phyloP scores from a whole-genome alignment of 345 rosid genomes.

The Hibiscus mutabilis region DNA sequence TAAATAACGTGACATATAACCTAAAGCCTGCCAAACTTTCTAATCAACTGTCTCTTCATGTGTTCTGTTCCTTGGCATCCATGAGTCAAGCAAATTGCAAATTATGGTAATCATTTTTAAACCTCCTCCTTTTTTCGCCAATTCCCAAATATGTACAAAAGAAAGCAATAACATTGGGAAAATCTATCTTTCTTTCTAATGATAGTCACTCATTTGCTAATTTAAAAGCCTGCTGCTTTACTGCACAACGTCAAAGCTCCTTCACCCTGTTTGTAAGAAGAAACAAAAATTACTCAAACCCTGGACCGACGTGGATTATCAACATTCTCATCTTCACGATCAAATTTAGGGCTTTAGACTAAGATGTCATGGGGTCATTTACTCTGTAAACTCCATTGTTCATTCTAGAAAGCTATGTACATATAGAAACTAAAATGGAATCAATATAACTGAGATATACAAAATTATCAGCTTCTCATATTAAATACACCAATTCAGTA shows the following conservation, averaged over 20 bases:
- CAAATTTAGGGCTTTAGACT: conserved; percentile 3
- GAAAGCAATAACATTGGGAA: conserved; percentile 1
- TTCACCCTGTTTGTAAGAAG: neutral
- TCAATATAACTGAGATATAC: neutral
- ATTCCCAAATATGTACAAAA: neutral
- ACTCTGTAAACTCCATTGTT: neutral
- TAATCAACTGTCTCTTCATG: conserved; percentile 15
- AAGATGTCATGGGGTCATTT: neutral
- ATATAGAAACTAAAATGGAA: neutral
- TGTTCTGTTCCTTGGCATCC: conserved; percentile 6
- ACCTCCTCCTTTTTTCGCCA: neutral
- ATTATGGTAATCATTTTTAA: neutral
- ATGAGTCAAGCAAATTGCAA: neutral
- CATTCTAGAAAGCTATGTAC: neutral
- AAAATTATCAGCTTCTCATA: neutral
- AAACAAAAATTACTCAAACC: neutral
- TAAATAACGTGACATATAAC: neutral
- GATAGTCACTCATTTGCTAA: neutral
- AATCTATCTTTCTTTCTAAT: neutral
- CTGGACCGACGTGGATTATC: neutral
- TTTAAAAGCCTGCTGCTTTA: neutral
- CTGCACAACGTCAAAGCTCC: too few species aligned
- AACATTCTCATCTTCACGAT: too few species aligned
- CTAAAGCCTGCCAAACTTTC: conserved; percentile 7
- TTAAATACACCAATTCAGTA: neutral